Conservation (phyloP, 257 asterid species). For the Handroanthus guayacan region DNA sequence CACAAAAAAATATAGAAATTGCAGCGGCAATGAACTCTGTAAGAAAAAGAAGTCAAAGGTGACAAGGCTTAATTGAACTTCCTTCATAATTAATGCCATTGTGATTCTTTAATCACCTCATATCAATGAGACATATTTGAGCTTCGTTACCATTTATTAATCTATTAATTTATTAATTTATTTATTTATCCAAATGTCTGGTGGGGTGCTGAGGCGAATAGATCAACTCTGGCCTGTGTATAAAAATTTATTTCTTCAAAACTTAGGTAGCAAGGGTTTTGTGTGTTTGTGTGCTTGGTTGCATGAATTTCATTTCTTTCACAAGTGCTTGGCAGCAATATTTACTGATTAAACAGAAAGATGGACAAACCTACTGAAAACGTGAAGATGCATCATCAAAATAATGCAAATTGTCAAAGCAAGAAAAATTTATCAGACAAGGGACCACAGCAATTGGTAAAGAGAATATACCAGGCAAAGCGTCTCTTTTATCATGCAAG, state of each 20-base stretch:
- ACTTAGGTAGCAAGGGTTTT: background rate
- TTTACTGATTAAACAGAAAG: background rate
- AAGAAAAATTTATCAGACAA: background rate
- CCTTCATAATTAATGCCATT: background rate
- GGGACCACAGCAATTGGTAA: background rate
- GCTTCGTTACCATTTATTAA: too few relatives aligned
- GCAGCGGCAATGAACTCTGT: background rate
- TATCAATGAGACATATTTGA: background rate
- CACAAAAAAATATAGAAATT: constrained; percentile 8
- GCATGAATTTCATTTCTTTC: background rate
- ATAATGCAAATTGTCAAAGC: constrained; percentile 15
- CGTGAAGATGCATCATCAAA: constrained; percentile 9
- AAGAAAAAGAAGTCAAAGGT: background rate
- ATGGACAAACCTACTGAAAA: constrained; percentile 2
- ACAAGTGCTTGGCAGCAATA: background rate
- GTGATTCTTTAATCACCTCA: background rate
- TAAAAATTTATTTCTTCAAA: constrained; percentile 16
- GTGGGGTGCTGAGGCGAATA: background rate
- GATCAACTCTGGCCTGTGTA: background rate
- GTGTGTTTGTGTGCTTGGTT: background rate
- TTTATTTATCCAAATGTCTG: background rate
- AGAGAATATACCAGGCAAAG: constrained; percentile 68
- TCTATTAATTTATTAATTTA: background rate
- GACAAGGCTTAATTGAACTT: background rate
- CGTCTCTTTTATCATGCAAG: constrained; percentile 53